phyloP scores from a whole-genome alignment of 2,329 filamentous ascomycete species.

The Penicillium sp. region DNA sequence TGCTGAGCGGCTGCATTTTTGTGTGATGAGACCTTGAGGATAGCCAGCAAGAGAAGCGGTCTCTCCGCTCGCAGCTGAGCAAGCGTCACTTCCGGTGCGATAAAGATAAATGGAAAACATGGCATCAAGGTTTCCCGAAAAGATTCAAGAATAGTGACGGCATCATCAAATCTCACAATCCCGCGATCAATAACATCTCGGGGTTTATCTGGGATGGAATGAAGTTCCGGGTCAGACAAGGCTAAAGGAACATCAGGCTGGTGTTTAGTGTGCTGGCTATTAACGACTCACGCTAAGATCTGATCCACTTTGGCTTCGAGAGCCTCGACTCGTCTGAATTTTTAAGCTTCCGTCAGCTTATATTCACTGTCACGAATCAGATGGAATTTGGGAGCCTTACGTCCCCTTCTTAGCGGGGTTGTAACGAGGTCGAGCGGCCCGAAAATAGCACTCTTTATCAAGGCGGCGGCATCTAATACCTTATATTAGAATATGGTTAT shows the following conservation, averaged over 20 bases:
- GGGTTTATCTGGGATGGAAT: neutral
- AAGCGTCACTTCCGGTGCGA: slow-evolving; percentile 1
- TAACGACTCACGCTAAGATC: neutral
- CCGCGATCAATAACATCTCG: slow-evolving; percentile 1
- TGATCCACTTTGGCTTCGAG: slow-evolving; percentile 5
- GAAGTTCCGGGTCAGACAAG: neutral
- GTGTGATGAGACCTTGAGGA: neutral
- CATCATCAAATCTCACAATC: neutral
- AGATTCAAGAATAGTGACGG: neutral
- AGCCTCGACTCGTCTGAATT: neutral
- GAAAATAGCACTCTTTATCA: slow-evolving; percentile 15
- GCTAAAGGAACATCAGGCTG: neutral
- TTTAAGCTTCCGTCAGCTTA: neutral
- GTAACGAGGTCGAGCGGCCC: slow-evolving; percentile 11
- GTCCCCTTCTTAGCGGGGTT: slow-evolving; percentile 8
- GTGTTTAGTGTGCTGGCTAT: neutral
- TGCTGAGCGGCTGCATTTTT: neutral
- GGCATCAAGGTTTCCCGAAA: slow-evolving; percentile 1
- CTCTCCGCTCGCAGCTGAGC: neutral
- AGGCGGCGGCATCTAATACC: slow-evolving; percentile 7
- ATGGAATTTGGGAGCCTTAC: slow-evolving; percentile 3
- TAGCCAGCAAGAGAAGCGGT: slow-evolving; percentile 1
- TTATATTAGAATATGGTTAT: neutral
- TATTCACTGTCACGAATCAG: neutral
- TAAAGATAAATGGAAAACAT: slow-evolving; percentile 1